Base-by-base conservation (phyloP, 192 early-diverging fungal species). In the Coemansia sp. region DNA sequence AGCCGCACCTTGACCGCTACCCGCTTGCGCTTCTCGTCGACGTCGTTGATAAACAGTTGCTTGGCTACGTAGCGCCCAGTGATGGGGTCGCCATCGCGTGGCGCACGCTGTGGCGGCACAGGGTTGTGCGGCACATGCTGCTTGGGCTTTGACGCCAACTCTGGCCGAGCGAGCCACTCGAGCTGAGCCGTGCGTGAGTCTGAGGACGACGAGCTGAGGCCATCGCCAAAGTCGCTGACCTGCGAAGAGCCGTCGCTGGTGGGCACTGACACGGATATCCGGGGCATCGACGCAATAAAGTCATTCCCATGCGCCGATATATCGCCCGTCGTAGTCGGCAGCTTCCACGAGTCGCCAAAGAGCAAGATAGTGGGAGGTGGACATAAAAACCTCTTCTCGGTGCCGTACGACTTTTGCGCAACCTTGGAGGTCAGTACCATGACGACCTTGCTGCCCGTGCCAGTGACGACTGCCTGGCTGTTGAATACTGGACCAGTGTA, bases 321-420 rank as follows among this genome's bases (percentile, higher is more conserved):
- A 66, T 18, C 64, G 40, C 62, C 61, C 39, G 71, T 85, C 64
- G 52, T 46, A 57, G 65, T 22, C 12, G 86, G 78, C 18, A 87
- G 84, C 85, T 81, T 86, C 94, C 92, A 95, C 64, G 83, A 86
- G 47, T 87, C 77, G 44, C 93, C 93, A 52, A 94, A 80, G 8
- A 94, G 82, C 68, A 92, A 86, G 5, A 94, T 89, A 27, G 92
- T 94, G 9, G 92, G 93, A 29, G 92, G 92, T 22, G 94, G 94
- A 57, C 92, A 94, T 29, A 95, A 70, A 70, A 95, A 95, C 84
- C 95, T 87, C 80, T 95, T 96, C 73, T 97, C 96, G 39, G 90
- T 92, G 31, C 95, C 96, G 70, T 97, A 97, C 3, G 90, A 92
- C 67, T 97, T 97, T 85, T 97, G 95, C 6, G 91, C 95, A 4